These are phyloP conservation scores for Thelephora ganbajun DNA, from an alignment of 768 basidiomycete genomes.

Conservation along the genomic window DNA sequence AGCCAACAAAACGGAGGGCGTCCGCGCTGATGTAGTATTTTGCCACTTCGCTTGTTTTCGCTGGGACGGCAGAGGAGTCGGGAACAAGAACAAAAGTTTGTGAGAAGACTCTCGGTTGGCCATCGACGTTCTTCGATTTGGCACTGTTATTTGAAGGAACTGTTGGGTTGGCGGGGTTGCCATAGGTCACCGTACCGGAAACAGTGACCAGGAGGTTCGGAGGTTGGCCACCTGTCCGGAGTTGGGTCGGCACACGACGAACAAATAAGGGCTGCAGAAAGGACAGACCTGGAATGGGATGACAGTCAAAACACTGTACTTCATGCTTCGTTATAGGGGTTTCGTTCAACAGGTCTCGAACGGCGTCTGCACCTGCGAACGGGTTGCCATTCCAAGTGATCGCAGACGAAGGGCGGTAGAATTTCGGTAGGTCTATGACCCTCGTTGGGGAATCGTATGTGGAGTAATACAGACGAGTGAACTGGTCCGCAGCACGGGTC, in stretches of 20 bases:
- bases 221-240: slow-evolving; percentile 48
- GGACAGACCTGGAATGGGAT: slow-evolving; percentile 65
- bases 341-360: slow-evolving; percentile 48
- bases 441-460: slow-evolving; percentile 75
- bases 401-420: slow-evolving; percentile 66
- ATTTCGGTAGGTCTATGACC: slow-evolving; percentile 61
- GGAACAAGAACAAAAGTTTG: slow-evolving; percentile 81
- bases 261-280: not conserved
- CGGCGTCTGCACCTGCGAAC: slow-evolving; percentile 56
- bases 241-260: slow-evolving; percentile 2
- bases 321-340: slow-evolving; percentile 79
- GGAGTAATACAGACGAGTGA: slow-evolving; percentile 70
- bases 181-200: slow-evolving; percentile 67
- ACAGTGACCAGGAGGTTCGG: slow-evolving; percentile 71
- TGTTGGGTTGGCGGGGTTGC: slow-evolving; percentile 31
- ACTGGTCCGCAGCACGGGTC: slow-evolving; percentile 70
- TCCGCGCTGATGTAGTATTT: slow-evolving; percentile 77
- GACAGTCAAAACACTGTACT: slow-evolving; percentile 79
- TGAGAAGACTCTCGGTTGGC: slow-evolving; percentile 73
- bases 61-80: slow-evolving; percentile 49
- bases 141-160: slow-evolving; percentile 19
- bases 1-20: slow-evolving; percentile 73
- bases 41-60: slow-evolving; percentile 57
- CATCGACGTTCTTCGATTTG: slow-evolving; percentile 40
- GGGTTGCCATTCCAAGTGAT: slow-evolving; percentile 81